These are phyloP conservation scores for Tylopilus orsonianus DNA, from an alignment of 1,284 basidiomycete genomes.

Conservation along the genomic window DNA sequence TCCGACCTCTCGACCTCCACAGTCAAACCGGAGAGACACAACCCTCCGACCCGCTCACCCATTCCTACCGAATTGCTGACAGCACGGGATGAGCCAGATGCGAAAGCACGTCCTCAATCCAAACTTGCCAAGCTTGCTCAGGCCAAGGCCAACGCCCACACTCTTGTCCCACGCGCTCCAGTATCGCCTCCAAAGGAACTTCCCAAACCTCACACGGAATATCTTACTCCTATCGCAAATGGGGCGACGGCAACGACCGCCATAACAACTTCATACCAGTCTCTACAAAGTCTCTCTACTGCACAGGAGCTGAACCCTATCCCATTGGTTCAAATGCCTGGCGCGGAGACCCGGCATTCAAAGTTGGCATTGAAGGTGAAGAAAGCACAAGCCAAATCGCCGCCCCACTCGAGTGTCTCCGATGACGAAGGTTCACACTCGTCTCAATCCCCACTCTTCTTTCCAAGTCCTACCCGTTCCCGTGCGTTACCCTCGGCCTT, in stretches of 20 bases:
- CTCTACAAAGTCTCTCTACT: constrained; percentile 49
- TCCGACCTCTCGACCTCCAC: constrained; percentile 30
- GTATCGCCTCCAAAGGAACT: constrained; percentile 34
- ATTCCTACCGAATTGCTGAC: constrained; percentile 11
- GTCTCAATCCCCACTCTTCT: constrained; percentile 57
- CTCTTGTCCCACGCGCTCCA: constrained; percentile 38
- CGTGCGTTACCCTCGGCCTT: constrained; percentile 76
- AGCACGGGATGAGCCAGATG: constrained; percentile 16
- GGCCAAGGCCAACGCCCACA: constrained; percentile 48
- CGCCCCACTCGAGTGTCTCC: constrained; percentile 33
- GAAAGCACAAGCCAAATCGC: constrained; percentile 45
- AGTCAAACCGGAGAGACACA: constrained; percentile 13
- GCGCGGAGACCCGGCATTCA: constrained; percentile 44
- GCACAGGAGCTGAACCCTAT: constrained; percentile 22
- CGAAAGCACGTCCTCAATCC: constrained; percentile 48
- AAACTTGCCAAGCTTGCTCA: constrained; percentile 71
- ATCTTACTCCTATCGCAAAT: constrained; percentile 72
- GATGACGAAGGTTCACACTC: constrained; percentile 39
- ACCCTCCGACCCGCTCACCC: constrained; percentile 3
- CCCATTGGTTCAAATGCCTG: constrained; percentile 34
- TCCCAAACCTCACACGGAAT: constrained; percentile 55
- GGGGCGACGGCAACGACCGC: constrained; percentile 74
- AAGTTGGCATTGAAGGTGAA: constrained; percentile 71
- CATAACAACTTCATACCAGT: constrained; percentile 75
- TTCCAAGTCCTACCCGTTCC: constrained; percentile 46